phyloP scores from a whole-genome alignment of 306 rosid species.

The Neltuma alba region DNA sequence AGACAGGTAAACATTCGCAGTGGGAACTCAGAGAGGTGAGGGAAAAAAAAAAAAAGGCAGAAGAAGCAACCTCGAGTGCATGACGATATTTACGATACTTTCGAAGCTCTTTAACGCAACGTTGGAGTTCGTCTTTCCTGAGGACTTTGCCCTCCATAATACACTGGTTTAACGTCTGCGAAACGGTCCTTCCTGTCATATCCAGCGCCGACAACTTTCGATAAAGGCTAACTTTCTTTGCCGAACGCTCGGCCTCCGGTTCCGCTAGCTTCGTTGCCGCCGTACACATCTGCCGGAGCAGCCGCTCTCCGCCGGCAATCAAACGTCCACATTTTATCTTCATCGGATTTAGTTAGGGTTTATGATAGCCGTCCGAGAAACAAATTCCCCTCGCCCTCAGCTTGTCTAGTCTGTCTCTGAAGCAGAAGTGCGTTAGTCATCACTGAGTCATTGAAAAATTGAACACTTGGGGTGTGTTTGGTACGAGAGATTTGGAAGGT shows the following conservation, averaged over 20 bases:
- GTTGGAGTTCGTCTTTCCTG: slow-evolving; percentile 48
- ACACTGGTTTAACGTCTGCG: slow-evolving; percentile 55
- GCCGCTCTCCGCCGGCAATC: slow-evolving; percentile 39
- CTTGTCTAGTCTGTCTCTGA: no score
- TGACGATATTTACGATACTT: slow-evolving; percentile 50
- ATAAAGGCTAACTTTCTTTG: slow-evolving; percentile 39
- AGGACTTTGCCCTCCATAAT: slow-evolving; percentile 60
- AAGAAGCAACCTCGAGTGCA: slow-evolving; percentile 67
- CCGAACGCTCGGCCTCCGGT: slow-evolving; percentile 8
- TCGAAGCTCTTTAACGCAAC: slow-evolving; percentile 63
- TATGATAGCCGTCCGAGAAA: background rate
- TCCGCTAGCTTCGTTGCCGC: background rate
- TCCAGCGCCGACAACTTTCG: slow-evolving; percentile 58
- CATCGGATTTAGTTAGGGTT: slow-evolving; percentile 38
- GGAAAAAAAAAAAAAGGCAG: background rate
- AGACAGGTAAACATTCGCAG: background rate
- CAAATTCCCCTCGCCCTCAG: background rate
- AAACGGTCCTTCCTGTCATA: slow-evolving; percentile 61
- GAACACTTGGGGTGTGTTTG: no score
- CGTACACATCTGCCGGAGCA: slow-evolving; percentile 48
- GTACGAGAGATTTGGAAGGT: no score
- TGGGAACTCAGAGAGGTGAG: background rate
- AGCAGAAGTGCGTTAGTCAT: no score
- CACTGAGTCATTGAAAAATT: no score
- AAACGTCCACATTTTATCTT: slow-evolving; percentile 53